Conservation (phyloP, 129 eudicot genomes). For the Flaveria linearis region DNA sequence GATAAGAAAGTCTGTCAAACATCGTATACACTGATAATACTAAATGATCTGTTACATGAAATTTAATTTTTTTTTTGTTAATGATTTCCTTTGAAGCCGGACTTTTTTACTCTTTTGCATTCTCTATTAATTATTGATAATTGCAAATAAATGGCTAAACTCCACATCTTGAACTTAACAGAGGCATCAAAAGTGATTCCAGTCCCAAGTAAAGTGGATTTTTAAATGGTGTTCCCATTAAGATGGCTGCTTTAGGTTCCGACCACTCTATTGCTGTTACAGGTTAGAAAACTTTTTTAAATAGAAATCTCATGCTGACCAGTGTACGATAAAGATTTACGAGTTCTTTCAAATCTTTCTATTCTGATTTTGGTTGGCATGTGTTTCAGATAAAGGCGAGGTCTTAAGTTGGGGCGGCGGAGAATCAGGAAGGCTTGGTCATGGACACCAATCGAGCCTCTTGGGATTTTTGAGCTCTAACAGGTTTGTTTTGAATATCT, state of each 20-base stretch:
- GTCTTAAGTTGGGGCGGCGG: constrained; percentile 96
- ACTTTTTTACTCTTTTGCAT: not conserved
- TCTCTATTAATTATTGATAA: not conserved
- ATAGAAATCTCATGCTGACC: not conserved
- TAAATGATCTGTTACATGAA: not conserved
- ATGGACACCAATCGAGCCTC: constrained; percentile 76
- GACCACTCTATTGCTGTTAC: constrained; percentile 94
- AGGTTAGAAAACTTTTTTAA: constrained; percentile 45
- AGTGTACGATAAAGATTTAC: constrained; percentile 15
- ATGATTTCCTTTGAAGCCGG: too few species aligned
- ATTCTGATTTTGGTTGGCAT: constrained; percentile 9
- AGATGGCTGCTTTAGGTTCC: constrained; percentile 66
- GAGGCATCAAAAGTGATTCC: constrained; percentile 66
- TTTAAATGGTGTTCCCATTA: constrained; percentile 60
- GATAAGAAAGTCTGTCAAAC: not conserved
- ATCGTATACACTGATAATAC: too few species aligned
- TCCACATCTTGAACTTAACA: constrained; percentile 36
- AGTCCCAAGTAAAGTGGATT: constrained; percentile 65
- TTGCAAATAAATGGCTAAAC: not conserved
- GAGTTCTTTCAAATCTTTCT: not conserved
- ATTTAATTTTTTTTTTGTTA: not conserved
- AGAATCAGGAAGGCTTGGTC: constrained; percentile 93
- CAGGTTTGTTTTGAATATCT: constrained; percentile 47
- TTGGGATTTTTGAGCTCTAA: constrained; percentile 63
- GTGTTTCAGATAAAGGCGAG: constrained; percentile 71